Base-by-base conservation (phyloP, 176 grass and related monocot genomes). In the Eremochloa ophiuroides region DNA sequence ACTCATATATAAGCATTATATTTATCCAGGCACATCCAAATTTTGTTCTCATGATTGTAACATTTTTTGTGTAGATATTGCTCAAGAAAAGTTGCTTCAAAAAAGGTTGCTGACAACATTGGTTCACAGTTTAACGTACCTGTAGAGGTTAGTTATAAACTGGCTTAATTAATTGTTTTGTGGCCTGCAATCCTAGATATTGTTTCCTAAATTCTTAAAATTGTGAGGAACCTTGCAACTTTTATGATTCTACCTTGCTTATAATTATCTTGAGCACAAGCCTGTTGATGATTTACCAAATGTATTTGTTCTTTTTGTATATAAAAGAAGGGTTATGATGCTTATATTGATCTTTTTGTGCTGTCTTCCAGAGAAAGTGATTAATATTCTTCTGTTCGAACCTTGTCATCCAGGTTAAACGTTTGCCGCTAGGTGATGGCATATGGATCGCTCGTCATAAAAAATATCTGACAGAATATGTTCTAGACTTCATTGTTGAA, bases 401-500 rank as follows among this genome's bases (percentile, higher is more conserved):
- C 47, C 71, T 76, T 82, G 64, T 75, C 34, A 42, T 65, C 48
- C 73, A 94, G 95, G 86, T 91, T 72, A 94, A 85, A 72, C 85
- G 65, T 39, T 89, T 98, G 53, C 90, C 95, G 75, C 53, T 98
- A 83, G 95, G 92, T 81, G 95, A 98, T 79, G 90, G 90, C 58
- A 86, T 98, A 76, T 98, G 92, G 92, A 75, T 98, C 81, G 95
- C 82, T 50, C 84, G 84, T 56, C 74, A 81, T 80, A 94, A 66
- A 73, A 31, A 82, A 16, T 5, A 56, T 71, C 78, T 61, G 15
- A 91, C 60, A 71, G 92, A 98, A 34, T 94, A 94, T 86, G 92
- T 98, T 56, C 95, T 98, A 84, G 95, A 98, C 72, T 98, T 93
- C 66, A 87, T 94, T 80, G 86, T 98, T 76, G 92, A 98, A 93